Base-by-base conservation (phyloP, 2,329 filamentous ascomycete species). In the Mollisiaceae sp. region DNA sequence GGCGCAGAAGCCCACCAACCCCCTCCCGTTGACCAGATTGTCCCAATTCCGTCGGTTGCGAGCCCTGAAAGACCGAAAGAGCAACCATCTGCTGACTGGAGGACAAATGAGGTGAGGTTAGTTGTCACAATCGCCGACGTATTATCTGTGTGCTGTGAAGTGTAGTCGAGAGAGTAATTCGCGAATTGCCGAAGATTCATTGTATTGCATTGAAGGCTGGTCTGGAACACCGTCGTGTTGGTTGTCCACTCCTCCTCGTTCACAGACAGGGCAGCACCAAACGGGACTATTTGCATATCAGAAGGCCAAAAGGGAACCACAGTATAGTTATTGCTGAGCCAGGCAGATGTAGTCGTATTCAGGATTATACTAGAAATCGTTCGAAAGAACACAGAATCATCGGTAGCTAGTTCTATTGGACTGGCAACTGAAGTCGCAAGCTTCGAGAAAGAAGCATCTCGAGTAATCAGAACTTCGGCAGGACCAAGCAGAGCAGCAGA, bases 251-350 rank as follows among this genome's bases (percentile, higher is more conserved):
- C 38, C 36, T 61, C 41, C n/a, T 35, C 22, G 1, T 56, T 38
- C 6, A 18, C 52, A n/a, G 65, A 63, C 0, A 66, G 45, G 4
- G 60, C 36, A 15, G 65, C 41, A 14, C 64, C 64, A 20, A 63
- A n/a, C 1, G 65, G 65, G 27, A 55, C 45, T 11, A 15, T 27
- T 4, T 41, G 43, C 8, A 59, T 22, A 47, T 63, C 47, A 14
- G 63, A 54, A 22, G 67, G 67, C 65, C 65, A 69, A 35, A 69
- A 66, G 4, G 67, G 67, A 41, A 67, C 59, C n/a, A 69, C 54
- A 4, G 64, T 54, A 52, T 66, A 69, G 20, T 68, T 65, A 35
- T 66, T 64, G 50, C 54, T 69, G 2, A 68, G 11, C 67, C 67
- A 69, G 20, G 66, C 60, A 27, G 63, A 64, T 8, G 67, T 65